Conservation (phyloP, 768 basidiomycete species). For the Cubamyces sp. region DNA sequence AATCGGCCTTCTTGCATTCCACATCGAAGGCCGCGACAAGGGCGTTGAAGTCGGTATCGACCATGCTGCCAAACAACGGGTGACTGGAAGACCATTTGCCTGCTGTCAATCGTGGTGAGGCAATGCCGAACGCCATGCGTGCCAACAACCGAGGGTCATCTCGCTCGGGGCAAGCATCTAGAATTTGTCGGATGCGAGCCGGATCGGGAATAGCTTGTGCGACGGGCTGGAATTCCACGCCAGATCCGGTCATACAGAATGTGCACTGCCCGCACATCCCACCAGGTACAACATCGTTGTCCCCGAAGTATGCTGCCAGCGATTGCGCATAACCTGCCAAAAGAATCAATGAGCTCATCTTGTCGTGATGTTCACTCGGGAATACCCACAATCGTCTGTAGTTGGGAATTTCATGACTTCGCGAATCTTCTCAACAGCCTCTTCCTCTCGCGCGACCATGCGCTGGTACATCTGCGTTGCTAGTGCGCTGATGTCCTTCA, state of each 20-base stretch:
- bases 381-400: slow-evolving; percentile 41
- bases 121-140: slow-evolving; percentile 54
- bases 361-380: not conserved
- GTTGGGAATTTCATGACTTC: slow-evolving; percentile 45
- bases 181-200: slow-evolving; percentile 40
- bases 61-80: slow-evolving; percentile 50
- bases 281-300: slow-evolving; percentile 43
- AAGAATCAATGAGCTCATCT: not conserved
- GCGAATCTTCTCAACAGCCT: slow-evolving; percentile 44
- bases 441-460: slow-evolving; percentile 47
- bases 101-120: slow-evolving; percentile 47
- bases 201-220: slow-evolving; percentile 33
- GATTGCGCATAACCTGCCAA: slow-evolving; percentile 44
- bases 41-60: slow-evolving; percentile 43
- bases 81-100: slow-evolving; percentile 46
- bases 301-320: slow-evolving; percentile 50
- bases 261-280: slow-evolving; percentile 48
- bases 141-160: slow-evolving; percentile 55
- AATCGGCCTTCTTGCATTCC: slow-evolving; percentile 44
- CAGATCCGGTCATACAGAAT: slow-evolving; percentile 44
- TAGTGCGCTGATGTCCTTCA: slow-evolving; percentile 39
- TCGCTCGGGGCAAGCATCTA: slow-evolving; percentile 47
- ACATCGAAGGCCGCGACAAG: slow-evolving; percentile 46
- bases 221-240: slow-evolving; percentile 37
- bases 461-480: slow-evolving; percentile 39